Evolutionary conservation across 371 early-diverging fungal species (phyloP).

Genomic region (Quaeritorhiza haematococci): DNA sequence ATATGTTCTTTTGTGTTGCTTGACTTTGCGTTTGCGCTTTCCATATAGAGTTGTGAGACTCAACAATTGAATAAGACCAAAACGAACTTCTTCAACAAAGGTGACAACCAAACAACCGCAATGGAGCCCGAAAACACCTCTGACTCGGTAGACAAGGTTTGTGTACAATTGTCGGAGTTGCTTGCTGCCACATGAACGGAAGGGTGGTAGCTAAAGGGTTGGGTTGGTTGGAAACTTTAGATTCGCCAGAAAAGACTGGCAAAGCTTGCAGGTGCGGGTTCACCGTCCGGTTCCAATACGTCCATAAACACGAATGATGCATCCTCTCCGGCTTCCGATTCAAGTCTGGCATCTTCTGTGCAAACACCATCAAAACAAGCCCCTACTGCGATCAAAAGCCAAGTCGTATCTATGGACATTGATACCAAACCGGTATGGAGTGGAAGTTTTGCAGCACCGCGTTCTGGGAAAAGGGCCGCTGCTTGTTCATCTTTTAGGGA

Average conservation of each 20-base stretch:
- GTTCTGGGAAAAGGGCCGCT: no score
- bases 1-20: no score
- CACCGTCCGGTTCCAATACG: constrained; percentile 5
- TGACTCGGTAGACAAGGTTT: no score
- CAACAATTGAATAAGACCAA: no score
- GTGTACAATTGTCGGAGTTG: no score
- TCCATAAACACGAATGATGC: constrained; percentile 11
- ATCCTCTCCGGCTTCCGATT: neutral
- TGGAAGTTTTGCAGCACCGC: neutral
- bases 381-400: constrained; percentile 2
- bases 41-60: no score
- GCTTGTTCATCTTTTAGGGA: no score
- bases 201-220: constrained; percentile 21
- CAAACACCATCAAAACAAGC: constrained; percentile 15
- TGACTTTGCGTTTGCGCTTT: no score
- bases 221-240: no score
- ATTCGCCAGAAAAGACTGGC: constrained; percentile 68
- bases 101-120: no score
- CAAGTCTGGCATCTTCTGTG: neutral
- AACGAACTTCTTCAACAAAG: no score
- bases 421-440: neutral
- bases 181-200: constrained; percentile 31
- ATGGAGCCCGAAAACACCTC: no score
- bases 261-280: constrained; percentile 35
- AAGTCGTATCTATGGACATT: constrained; percentile 1